Percentiles rank a stretch among this genome's conserved stretches.
phyloP scores from a whole-genome alignment of 2,329 filamentous ascomycete genomes.

The Madurella mycetomatis region DNA sequence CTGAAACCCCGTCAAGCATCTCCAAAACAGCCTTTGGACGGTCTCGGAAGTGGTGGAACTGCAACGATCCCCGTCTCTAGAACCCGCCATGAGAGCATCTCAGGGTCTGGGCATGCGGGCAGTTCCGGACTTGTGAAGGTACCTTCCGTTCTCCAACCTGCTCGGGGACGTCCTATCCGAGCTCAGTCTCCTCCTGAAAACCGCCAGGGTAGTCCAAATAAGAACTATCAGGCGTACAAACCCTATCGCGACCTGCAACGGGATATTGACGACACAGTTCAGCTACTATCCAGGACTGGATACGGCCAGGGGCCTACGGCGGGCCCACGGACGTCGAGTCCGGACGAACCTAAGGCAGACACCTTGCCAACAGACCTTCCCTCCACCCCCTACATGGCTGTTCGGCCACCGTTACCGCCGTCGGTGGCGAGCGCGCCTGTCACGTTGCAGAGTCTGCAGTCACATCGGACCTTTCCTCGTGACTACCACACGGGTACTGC shows the following conservation, averaged over 20 bases:
- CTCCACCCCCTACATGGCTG: slow-evolving; percentile 23
- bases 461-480: neutral
- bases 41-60: neutral
- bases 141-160: slow-evolving; percentile 31
- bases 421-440: slow-evolving; percentile 10
- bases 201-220: slow-evolving; percentile 10
- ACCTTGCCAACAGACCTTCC: slow-evolving; percentile 25
- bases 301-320: slow-evolving; percentile 5
- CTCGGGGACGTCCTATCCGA: slow-evolving; percentile 22
- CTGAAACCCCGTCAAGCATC: slow-evolving; percentile 26
- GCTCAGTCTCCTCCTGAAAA: slow-evolving; percentile 13
- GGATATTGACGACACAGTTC: slow-evolving; percentile 20
- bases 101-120: neutral
- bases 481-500: neutral
- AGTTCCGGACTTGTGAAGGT: slow-evolving; percentile 20
- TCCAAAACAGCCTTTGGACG: slow-evolving; percentile 17
- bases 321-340: neutral
- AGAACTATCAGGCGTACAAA: slow-evolving; percentile 17
- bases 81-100: slow-evolving; percentile 9
- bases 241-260: slow-evolving; percentile 16
- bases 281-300: slow-evolving; percentile 11
- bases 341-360: slow-evolving; percentile 17
- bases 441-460: neutral
- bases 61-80: neutral
- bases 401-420: slow-evolving; percentile 8